Evolutionary conservation across 2,329 filamentous ascomycete genomes (phyloP), one percentile per base, ranked within the genome.

Genomic region (Xylaria polymorpha): DNA sequence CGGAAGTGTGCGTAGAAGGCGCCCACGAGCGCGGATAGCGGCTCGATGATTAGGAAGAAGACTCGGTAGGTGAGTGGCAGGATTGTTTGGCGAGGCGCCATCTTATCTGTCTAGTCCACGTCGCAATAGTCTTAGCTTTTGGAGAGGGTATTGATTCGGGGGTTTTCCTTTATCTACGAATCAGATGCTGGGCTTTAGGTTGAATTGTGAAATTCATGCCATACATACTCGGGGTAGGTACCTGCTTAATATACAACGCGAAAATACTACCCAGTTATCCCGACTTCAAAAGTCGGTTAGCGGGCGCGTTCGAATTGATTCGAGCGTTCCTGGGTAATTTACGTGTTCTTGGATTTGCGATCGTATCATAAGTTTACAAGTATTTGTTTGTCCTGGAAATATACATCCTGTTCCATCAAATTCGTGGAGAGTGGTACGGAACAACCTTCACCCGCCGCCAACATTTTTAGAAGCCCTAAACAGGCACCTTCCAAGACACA

Each of bases 11-110:
- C 83, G 76, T 80, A 87, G 77, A 81, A 87, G 39, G 86, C 86
- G 56, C 86, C 86, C 5, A 82, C 81, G 25, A 87, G 81, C 32
- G 86, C 86, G 0, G 84, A 85, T 59, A 87, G 72, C 50, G 86
- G 87, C 80, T 95, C 92, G 75, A 94, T 83, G 77, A 90, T 85
- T 71, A 94, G 88, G 82, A 94, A 94, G 83, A 94, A 93, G 77
- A 90, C 74, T 67, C 87, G 86, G 82, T 94, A 94, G 70, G 84
- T 73, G 43, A 85, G 73, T 25, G 91, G 91, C 44, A 92, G 85
- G 64, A 74, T 65, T 1, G 73, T 71, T 51, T 73, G 71, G 29
- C 75, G 74, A 37, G 72, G 74, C 9, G 74, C 71, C 75, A 77
- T 71, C 15, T 61, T 69, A 37, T 10, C 6, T 44, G 12, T 10